Percentiles rank a stretch among this genome's conserved stretches.
Evolutionary conservation across 306 rosid genomes (phyloP).

Genomic region (Dryas octopetala): DNA sequence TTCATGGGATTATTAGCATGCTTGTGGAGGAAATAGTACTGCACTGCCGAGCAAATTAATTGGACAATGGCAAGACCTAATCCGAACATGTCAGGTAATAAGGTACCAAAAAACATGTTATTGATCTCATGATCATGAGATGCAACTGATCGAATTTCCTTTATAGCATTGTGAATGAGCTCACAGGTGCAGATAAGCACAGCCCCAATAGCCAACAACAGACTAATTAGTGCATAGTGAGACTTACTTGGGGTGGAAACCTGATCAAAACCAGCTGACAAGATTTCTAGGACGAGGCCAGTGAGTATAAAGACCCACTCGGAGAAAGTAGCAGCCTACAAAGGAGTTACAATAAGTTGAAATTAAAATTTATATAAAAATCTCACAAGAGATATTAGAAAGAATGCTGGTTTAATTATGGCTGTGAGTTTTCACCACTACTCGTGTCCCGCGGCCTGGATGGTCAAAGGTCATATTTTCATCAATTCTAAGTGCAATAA

Average conservation of each 20-base stretch:
- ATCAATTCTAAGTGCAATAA: not conserved
- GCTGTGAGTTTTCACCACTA: not conserved
- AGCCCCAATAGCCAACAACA: not conserved
- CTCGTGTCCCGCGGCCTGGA: not conserved
- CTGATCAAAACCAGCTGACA: conserved; percentile 1
- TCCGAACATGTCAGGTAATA: conserved; percentile 11
- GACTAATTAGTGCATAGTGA: not conserved
- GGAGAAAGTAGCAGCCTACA: not conserved
- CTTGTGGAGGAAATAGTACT: not conserved
- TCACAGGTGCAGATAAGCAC: not conserved
- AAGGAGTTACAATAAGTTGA: not conserved
- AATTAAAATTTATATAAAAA: not conserved
- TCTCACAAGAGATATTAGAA: not conserved
- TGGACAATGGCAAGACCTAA: not conserved
- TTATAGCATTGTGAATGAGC: not conserved
- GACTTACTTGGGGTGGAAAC: not conserved
- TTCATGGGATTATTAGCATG: not conserved
- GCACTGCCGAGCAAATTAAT: not conserved
- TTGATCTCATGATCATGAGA: not conserved
- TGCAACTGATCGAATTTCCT: too few relatives aligned
- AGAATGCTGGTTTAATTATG: not conserved
- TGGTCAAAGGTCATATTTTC: not conserved
- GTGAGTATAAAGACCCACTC: not conserved
- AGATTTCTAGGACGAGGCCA: not conserved
- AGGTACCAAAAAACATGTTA: not conserved